A percentile compares a stretch with the other conserved stretches of the same genome.
Evolutionary conservation across 2,329 filamentous ascomycete species (phyloP).

Genomic region (Whalleya microplaca): DNA sequence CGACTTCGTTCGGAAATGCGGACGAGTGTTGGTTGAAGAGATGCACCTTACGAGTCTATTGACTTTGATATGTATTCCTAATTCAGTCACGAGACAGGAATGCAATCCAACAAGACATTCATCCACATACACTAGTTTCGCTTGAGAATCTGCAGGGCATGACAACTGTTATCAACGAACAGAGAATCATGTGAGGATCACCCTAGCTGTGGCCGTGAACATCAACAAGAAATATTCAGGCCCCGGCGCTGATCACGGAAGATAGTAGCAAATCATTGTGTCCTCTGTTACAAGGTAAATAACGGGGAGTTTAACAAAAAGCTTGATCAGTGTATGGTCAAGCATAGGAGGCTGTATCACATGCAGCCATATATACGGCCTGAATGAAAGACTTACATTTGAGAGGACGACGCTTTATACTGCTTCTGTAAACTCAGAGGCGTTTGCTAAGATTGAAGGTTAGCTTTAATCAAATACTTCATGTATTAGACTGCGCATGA

Average conservation of each 20-base stretch:
- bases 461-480: slow-evolving; percentile 9
- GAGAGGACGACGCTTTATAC: background rate
- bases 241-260: background rate
- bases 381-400: background rate
- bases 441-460: slow-evolving; percentile 6
- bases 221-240: background rate
- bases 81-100: background rate
- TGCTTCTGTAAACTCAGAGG: background rate
- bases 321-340: background rate
- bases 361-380: background rate
- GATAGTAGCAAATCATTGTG: background rate
- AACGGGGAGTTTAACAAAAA: background rate
- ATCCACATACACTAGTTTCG: background rate
- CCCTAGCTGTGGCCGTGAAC: background rate
- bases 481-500: slow-evolving; percentile 21
- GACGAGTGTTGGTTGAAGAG: background rate
- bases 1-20: background rate
- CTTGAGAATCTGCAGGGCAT: no score
- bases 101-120: background rate
- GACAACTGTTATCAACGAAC: background rate
- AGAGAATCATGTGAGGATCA: background rate
- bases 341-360: background rate
- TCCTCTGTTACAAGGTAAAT: background rate
- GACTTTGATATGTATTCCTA: background rate
- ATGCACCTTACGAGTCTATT: background rate